Evolutionary conservation across 1,284 basidiomycete species (phyloP).

Genomic region (Athelia psychrophila): DNA sequence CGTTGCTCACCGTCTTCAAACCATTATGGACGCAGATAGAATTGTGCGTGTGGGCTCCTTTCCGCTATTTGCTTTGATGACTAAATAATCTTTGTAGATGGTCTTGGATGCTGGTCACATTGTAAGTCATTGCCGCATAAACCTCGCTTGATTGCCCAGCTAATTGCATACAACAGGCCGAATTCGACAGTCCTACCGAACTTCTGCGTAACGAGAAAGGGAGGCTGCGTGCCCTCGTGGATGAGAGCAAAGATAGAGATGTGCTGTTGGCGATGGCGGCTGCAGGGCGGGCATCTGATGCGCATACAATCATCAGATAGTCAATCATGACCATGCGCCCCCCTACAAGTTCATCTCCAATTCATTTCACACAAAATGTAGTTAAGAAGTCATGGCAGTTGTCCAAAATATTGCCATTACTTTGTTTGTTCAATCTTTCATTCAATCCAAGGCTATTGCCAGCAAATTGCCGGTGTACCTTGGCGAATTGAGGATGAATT

Average conservation of each 20-base stretch:
- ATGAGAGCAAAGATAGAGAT: slow-evolving; percentile 55
- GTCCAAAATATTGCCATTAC: no score
- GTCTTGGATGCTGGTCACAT: slow-evolving; percentile 35
- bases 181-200: slow-evolving; percentile 58
- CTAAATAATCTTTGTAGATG: slow-evolving; percentile 26
- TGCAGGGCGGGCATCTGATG: neutral
- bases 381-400: no score
- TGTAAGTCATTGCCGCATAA: neutral
- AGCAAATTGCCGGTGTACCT: no score
- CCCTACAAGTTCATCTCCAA: no score
- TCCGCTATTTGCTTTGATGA: slow-evolving; percentile 13
- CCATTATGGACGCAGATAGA: slow-evolving; percentile 67
- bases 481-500: no score
- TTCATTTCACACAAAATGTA: no score
- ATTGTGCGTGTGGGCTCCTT: slow-evolving; percentile 24
- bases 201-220: slow-evolving; percentile 54
- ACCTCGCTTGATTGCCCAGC: no score
- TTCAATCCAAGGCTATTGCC: no score
- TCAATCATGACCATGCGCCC: no score
- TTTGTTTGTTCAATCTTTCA: no score
- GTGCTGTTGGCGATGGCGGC: slow-evolving; percentile 43
- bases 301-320: no score
- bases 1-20: slow-evolving; percentile 68
- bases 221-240: slow-evolving; percentile 54
- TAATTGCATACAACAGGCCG: no score